Evolutionary conservation across 495 filamentous ascomycete species (phyloP).

Genomic region (Cudoniella acicularis): DNA sequence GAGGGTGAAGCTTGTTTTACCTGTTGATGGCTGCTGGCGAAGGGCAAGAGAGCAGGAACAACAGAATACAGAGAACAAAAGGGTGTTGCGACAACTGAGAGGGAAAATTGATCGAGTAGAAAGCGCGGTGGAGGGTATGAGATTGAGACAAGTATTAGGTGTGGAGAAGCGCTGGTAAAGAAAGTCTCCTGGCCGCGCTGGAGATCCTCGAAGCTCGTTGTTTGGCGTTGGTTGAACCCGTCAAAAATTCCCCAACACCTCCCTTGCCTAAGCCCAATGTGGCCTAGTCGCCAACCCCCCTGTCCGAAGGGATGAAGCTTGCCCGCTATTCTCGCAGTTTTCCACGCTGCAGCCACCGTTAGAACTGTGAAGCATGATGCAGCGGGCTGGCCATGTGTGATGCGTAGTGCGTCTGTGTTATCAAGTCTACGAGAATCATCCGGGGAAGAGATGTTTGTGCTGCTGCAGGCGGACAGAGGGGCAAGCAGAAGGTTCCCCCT

Average conservation of each 20-base stretch:
- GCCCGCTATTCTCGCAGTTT: not conserved
- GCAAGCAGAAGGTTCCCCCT: not conserved
- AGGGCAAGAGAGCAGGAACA: conserved; percentile 9
- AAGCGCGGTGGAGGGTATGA: conserved; percentile 9
- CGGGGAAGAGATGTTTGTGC: not conserved
- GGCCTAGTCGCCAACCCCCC: not conserved
- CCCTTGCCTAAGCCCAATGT: not conserved
- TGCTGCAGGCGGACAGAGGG: not conserved
- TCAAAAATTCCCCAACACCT: conserved; percentile 7
- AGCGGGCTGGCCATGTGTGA: too few species aligned
- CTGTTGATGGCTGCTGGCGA: not conserved
- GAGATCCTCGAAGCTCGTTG: not conserved
- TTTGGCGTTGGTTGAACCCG: conserved; percentile 13
- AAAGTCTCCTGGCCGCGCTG: not conserved
- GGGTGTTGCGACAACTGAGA: conserved; percentile 5
- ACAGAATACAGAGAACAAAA: not conserved
- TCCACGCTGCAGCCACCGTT: not conserved
- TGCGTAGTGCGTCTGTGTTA: not conserved
- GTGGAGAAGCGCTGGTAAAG: not conserved
- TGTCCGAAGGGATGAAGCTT: not conserved
- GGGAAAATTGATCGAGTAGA: conserved; percentile 15
- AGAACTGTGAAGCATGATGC: not conserved
- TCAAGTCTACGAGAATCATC: not conserved
- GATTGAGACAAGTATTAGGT: conserved; percentile 8
- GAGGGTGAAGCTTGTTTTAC: not conserved